Evolutionary conservation across 2,329 filamentous ascomycete species (phyloP).

Genomic region (Penicillium sp.): DNA sequence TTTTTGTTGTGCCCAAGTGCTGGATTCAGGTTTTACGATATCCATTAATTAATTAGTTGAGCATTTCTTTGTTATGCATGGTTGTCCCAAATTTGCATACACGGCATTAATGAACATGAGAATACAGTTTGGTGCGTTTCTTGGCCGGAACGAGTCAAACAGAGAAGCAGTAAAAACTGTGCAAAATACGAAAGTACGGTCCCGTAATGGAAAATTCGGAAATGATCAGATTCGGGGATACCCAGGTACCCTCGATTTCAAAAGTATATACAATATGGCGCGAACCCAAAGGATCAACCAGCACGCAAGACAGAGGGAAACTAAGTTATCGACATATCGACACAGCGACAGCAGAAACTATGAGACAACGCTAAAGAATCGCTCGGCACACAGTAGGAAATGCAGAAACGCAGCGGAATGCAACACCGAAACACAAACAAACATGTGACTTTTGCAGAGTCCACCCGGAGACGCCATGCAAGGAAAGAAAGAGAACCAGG

Average conservation of each 20-base stretch:
- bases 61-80: too few species aligned
- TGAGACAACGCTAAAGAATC: slow-evolving; percentile 21
- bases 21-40: background rate
- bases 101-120: too few species aligned
- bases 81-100: too few species aligned
- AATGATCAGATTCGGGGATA: background rate
- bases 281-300: background rate
- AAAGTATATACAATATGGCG: background rate
- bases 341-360: background rate
- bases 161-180: too few species aligned
- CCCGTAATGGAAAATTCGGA: background rate
- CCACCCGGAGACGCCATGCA: slow-evolving; percentile 15
- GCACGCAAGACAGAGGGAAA: background rate
- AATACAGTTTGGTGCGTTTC: too few species aligned
- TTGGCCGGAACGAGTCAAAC: too few species aligned
- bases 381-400: slow-evolving; percentile 7
- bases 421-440: slow-evolving; percentile 4
- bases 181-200: background rate
- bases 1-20: background rate
- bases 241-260: background rate
- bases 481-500: slow-evolving; percentile 3
- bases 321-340: background rate
- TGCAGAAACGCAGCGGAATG: slow-evolving; percentile 8
- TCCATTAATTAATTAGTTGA: background rate
- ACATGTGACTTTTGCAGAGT: slow-evolving; percentile 14